Evolutionary conservation across 495 filamentous ascomycete species (phyloP).

Genomic region (Mytilinidion resinicola): DNA sequence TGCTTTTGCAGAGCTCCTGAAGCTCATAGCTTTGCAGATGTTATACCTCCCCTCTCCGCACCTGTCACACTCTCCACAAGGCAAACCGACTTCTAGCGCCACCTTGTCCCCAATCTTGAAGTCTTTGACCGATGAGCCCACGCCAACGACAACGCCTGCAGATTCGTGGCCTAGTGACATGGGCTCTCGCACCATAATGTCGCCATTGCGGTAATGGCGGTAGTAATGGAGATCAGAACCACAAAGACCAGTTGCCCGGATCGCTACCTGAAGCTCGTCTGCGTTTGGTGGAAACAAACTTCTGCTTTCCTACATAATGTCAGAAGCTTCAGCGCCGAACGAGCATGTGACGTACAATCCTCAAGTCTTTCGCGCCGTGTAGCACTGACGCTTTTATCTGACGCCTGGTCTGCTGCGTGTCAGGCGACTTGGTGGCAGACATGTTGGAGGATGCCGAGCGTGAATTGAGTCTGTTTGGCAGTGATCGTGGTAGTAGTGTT

Average conservation of each 20-base stretch:
- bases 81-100: conserved; percentile 76
- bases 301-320: conserved; percentile 44
- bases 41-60: conserved; percentile 72
- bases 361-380: conserved; percentile 38
- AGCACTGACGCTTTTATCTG: conserved; percentile 38
- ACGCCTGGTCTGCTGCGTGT: not conserved
- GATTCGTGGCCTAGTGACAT: conserved; percentile 49
- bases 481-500: not conserved
- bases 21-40: conserved; percentile 73
- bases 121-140: conserved; percentile 42
- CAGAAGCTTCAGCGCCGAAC: not conserved
- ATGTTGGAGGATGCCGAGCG: conserved; percentile 1
- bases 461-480: not conserved
- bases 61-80: conserved; percentile 62
- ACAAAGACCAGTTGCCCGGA: conserved; percentile 58
- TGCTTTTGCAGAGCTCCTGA: conserved; percentile 70
- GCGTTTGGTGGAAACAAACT: conserved; percentile 38
- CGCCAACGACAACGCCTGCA: conserved; percentile 47
- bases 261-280: conserved; percentile 51
- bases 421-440: not conserved
- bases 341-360: conserved; percentile 30
- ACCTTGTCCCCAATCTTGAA: conserved; percentile 61
- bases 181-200: conserved; percentile 58
- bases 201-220: conserved; percentile 59
- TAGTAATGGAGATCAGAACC: conserved; percentile 67